Base-by-base conservation (phyloP, 805 yeast species). In the Ogataea glucozyma region DNA sequence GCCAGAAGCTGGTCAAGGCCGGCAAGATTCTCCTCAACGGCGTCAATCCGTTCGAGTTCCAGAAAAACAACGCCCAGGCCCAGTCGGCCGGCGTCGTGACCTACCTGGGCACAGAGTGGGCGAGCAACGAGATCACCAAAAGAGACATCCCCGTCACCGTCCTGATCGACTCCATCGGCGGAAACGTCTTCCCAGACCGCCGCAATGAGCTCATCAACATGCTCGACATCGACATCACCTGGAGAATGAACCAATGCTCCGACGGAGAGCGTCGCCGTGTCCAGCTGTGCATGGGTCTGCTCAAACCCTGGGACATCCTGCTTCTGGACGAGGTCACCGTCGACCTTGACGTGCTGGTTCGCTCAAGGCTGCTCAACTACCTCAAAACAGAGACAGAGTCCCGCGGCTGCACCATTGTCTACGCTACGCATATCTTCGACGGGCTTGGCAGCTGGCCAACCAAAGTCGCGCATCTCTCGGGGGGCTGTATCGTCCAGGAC, bases 71-170 rank as follows among this genome's bases (percentile, higher is more conserved):
- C 35, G 20, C 26, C 4, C 40, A 46, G 24, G 13, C 26, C 6
- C 46, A 43, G 6, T 33, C 47, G 12, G 24, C 51, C 21, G 62
- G 59, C 8, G 58, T 57, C 3, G 52, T 65, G 20, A 86, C 96
- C 0, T 91, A 91, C 60, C 67, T 93, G 31, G 99, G 99, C 3
- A 93, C 98, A 0, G 99, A 93, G 59, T 93, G 99, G 99, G 96
- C 96, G 5, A 78, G 85, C 42, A 93, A 89, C 65, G 86, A 88
- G 14, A 81, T 90, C 38, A 93, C 91, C 6, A 82, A 90, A 56
- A 73, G 97, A 48, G 99, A 93, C 62, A 87, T 93, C 41, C 89
- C 95, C 0, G 97, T 93, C 8, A 72, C 82, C 14, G 78, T 85
- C 24, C 70, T 93, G 46, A 75, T 93, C 36, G 75, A 83, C 12